Evolutionary conservation across 2,329 filamentous ascomycete genomes (phyloP), one percentile per base, ranked within the genome.

Genomic region (Tolypocladium cylindrosporum): DNA sequence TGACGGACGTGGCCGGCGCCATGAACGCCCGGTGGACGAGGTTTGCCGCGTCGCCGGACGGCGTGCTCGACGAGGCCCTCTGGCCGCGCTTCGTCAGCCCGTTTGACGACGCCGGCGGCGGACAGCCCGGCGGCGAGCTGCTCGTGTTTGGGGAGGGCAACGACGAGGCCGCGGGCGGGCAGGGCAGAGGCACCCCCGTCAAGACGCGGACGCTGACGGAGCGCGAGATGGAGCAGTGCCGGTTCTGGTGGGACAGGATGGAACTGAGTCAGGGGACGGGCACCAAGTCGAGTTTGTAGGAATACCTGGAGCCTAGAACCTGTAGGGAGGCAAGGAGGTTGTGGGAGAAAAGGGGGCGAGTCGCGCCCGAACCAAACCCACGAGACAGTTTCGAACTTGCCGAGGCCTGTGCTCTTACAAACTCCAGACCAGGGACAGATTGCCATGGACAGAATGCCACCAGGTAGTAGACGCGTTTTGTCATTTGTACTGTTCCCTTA

Each of bases 131-230:
- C 14, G 76, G 74, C 0, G 64, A 61, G 60, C 63, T 82, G 43
- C 71, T 83, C 64, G 74, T 86, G 3, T 87, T 87, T 68, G 84
- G 83, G 2, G 65, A 75, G 43, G 83, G 81, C 2, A 87, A 87
- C 63, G 76, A 84, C 62, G 83, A 87, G 71, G 68, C 71, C 6
- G 71, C 74, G 61, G 65, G 73, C 60, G 63, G 77, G 61, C 55
- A 57, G 40, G 66, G 66, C 27, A 64, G 58, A 13, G 84, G 81
- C 1, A 66, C 71, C 3, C 71, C 78, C 1, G 79, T 76, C 0
- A 66, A 75, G 57, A 69, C 78, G 57, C 68, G 73, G 61, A 69
- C 55, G 57, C 67, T 76, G 71, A 80, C 73, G 27, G 68, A 66
- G 4, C 72, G 72, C 59, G 79, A 81, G 60, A 70, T 69, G 56